Base-by-base conservation (phyloP, 2,329 filamentous ascomycete species). In the Aureobasidium melanogenum region DNA sequence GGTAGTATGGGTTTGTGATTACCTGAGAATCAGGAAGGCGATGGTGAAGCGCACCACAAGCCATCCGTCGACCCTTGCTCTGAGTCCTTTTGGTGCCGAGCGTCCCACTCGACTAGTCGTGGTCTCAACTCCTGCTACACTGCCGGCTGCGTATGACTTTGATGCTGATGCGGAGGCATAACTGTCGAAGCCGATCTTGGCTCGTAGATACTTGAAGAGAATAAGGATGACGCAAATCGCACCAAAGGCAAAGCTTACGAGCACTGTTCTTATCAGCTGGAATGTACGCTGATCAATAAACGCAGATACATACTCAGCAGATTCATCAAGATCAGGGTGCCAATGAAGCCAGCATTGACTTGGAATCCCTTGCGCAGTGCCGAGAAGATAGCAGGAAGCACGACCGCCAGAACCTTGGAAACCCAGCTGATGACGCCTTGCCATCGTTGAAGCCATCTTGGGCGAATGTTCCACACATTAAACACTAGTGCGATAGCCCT, bases 401-500 rank as follows among this genome's bases (percentile, higher is more conserved):
- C 38, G 10, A 67, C 52, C 15, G 63, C 52, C 19, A 62, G 3
- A 22, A 62, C 30, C 41, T 62, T 65, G 28, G 55, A 60, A 3
- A 43, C 22, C 26, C 62, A 36, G 22, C 54, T 60, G 24, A 64
- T 57, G 9, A 34, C 24, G 12, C 57, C 14, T 2, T 52, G 26
- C 43, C 54, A 43, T 26, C 54, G 30, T 34, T 62, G 52, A 24
- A 66, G 19, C 7, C 46, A 38, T 24, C 32, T 50, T 6, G 59
- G 47, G 2, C 61, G 60, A 19, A 56, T 57, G 44, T 66, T 65
- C 61, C 63, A 66, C 5, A 65, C 63, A 26, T 50, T 62, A 30
- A 61, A 52, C 7, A 65, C 63, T 15, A 67, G 30, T 38, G 65
- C 64, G 5, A 67, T 56, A 2, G 64, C 60, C 64, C 64, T 65